Evolutionary conservation across 108 stramenopile genomes (phyloP), one percentile per base, ranked within the genome.

Genomic region (Nitzschia sp.): DNA sequence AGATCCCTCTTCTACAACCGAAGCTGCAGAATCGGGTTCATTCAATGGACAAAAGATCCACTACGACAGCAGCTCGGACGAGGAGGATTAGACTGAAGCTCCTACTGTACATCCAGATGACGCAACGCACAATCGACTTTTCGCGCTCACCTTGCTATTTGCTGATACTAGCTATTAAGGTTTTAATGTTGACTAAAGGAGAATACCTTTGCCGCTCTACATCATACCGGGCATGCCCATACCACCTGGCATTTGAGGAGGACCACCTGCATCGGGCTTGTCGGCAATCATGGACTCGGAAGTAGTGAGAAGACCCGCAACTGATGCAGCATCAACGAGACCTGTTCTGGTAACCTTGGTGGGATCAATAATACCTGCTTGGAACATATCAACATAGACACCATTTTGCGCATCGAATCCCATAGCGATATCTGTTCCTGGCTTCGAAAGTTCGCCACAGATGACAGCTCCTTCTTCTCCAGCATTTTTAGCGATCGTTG

Each of bases 281-380:
- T 99, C 99, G 19, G 88, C 92, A 76, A 99, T 97, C 96, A 98
- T 97, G 27, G 97, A 85, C 78, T 99, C 99, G 29, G 97, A 96
- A 33, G 99, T 99, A 57, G 97, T 97, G 45, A 99, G 82, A 46
- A 99, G 83, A 28, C 94, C 95, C 3, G 98, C 96, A 3, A 99
- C 98, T 59, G 94, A 96, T 45, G 97, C 90, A 41, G 99, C 98
- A 79, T 99, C 99, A 41, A 98, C 83, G 62, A 99, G 80, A 26
- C 97, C 99, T 21, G 99, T 98, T 69, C 97, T 90, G 22, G 97
- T 97, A n/a, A 99, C 99, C 88, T 98, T 98, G 33, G 96, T 97
- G 13, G 99, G 99, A 80, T 99, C 99, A 79, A 99, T 99, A 70
- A 99, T 98, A 55, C 99, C 99, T 56, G 89, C 91, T 21, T 82